Percentiles rank a stretch among this genome's conserved stretches.
Evolutionary conservation across 352 stramenopile genomes (phyloP).

Genomic region (Pseudoperonospora humuli): DNA sequence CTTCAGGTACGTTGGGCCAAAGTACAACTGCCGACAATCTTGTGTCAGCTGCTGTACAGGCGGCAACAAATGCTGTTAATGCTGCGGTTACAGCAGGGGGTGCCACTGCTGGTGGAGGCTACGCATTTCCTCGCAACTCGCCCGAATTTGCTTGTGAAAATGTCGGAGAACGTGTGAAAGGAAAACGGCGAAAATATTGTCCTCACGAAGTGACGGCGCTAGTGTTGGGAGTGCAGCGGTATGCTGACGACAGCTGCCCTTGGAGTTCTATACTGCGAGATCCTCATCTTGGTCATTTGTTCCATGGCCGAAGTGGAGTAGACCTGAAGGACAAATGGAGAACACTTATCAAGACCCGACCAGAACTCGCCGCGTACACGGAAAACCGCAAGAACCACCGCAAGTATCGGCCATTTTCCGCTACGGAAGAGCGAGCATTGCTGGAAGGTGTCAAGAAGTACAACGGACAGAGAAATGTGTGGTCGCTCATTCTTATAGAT

Average conservation of each 20-base stretch:
- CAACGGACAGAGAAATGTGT: slow-evolving; percentile 76
- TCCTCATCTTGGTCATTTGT: slow-evolving; percentile 61
- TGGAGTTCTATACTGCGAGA: slow-evolving; percentile 78
- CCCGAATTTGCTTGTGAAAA: slow-evolving; percentile 78
- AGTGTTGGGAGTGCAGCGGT: slow-evolving; percentile 73
- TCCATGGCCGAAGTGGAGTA: slow-evolving; percentile 69
- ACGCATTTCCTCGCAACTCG: slow-evolving; percentile 60
- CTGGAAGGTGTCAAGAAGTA: slow-evolving; percentile 83
- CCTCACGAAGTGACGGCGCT: slow-evolving; percentile 79
- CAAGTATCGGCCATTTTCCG: slow-evolving; percentile 75
- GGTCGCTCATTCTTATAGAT: slow-evolving; percentile 76
- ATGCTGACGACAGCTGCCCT: slow-evolving; percentile 76
- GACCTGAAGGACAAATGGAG: slow-evolving; percentile 83
- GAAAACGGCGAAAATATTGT: slow-evolving; percentile 78
- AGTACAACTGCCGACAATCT: slow-evolving; percentile 31
- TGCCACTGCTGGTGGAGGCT: slow-evolving; percentile 25
- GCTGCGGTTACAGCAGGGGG: slow-evolving; percentile 20
- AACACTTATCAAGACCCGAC: slow-evolving; percentile 73
- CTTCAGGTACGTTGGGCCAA: slow-evolving; percentile 22
- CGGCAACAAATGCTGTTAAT: slow-evolving; percentile 28
- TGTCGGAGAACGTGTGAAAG: slow-evolving; percentile 75
- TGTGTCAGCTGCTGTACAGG: slow-evolving; percentile 34
- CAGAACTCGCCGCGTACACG: slow-evolving; percentile 66
- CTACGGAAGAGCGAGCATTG: slow-evolving; percentile 74
- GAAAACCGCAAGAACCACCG: slow-evolving; percentile 84